Base-by-base conservation (phyloP, 768 basidiomycete species). In the Rhodotorula babjevae region DNA sequence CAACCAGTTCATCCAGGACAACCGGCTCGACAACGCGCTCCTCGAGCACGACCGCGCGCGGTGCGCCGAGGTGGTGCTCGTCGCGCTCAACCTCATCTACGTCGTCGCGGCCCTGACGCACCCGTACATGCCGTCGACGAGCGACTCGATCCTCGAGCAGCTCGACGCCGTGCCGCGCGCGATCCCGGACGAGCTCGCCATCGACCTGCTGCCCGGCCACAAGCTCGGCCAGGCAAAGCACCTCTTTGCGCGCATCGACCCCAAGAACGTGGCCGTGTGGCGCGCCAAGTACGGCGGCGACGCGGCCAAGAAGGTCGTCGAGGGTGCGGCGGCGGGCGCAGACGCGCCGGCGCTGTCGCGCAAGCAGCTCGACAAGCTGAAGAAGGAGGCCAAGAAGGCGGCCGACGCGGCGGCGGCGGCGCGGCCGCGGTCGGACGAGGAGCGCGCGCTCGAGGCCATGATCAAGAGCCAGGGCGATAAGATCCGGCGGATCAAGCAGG, bases 121-220 rank as follows among this genome's bases (percentile, higher is more conserved):
- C 79, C 95, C 96, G 0, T 99, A 92, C 87, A 97, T 99, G 93
- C 96, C 96, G 53, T 85, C 88, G 21, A 95, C 91, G 0, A 88
- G 90, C 49, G 87, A 86, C 36, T 84, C 87, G 6, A 93, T 99
- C 75, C 84, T 95, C 65, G 78, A 80, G 29, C 96, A 99, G 79
- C 86, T 98, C 74, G 92, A 96, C 79, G 93, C 93, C 0, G 93
- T 93, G 2, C 85, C 89, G 10, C 88, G 95, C 46, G 83, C 85
- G 16, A 88, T 95, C 6, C 91, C 95, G 2, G 85, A 85, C 67
- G 83, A 85, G 11, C 78, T 79, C 72, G 52, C 50, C 40, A 87
- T 87, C 76, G 96, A 98, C 80, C 88, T 99, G 72, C 85, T 97
- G 56, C 86, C 87, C 0, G 92, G 92, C 0, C 95, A 99, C 82